Evolutionary conservation across 2,329 filamentous ascomycete species (phyloP).

Genomic region (Phialocephala subalpina): DNA sequence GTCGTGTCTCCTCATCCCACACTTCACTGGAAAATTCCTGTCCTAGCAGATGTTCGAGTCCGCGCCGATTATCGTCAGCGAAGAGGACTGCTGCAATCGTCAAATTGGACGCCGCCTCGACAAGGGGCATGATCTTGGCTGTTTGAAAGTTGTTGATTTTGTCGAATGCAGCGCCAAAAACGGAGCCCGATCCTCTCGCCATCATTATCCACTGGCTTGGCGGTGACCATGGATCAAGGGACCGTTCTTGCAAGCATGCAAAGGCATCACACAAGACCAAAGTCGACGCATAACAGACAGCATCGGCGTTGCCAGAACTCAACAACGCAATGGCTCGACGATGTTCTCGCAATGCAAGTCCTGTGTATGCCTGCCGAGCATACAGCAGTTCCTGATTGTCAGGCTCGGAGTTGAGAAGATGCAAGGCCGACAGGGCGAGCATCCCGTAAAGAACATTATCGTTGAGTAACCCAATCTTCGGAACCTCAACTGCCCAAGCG

Average conservation of each 20-base stretch:
- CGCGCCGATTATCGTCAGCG: slow-evolving; percentile 14
- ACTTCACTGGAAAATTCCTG: slow-evolving; percentile 15
- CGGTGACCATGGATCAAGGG: slow-evolving; percentile 28
- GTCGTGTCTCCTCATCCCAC: slow-evolving; percentile 21
- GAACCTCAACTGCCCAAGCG: background rate
- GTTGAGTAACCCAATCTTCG: background rate
- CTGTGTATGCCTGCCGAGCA: slow-evolving; percentile 28
- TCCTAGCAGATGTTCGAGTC: slow-evolving; percentile 12
- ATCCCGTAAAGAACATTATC: slow-evolving; percentile 9
- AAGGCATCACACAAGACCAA: slow-evolving; percentile 30
- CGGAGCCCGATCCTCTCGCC: slow-evolving; percentile 23
- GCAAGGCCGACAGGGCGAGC: slow-evolving; percentile 28
- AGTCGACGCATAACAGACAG: slow-evolving; percentile 25
- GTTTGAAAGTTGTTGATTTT: slow-evolving; percentile 21
- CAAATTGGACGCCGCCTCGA: slow-evolving; percentile 16
- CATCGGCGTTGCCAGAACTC: slow-evolving; percentile 25
- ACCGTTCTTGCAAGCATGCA: slow-evolving; percentile 28
- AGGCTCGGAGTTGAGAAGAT: slow-evolving; percentile 25
- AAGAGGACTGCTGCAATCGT: slow-evolving; percentile 9
- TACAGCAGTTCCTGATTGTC: slow-evolving; percentile 22
- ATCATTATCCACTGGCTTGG: slow-evolving; percentile 32
- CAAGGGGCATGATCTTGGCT: slow-evolving; percentile 23
- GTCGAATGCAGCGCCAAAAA: slow-evolving; percentile 23
- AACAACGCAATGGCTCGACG: slow-evolving; percentile 23
- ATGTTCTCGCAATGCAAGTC: slow-evolving; percentile 27